phyloP scores from a whole-genome alignment of 371 early-diverging fungal genomes.

The Blastocladiella emersonii region DNA sequence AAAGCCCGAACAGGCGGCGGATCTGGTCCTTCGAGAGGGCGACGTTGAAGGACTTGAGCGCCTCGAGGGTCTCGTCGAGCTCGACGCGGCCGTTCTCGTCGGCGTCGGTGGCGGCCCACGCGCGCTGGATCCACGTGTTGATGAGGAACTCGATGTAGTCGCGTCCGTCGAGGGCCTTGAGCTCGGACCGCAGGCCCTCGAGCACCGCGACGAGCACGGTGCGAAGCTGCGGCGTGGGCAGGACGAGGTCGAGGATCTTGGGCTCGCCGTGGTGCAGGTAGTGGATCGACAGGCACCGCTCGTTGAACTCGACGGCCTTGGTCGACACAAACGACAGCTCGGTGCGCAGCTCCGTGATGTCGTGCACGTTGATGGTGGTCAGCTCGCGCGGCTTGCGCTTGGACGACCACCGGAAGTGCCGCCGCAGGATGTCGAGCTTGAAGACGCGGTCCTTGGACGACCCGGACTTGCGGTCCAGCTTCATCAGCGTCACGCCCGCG shows the following conservation, averaged over 20 bases:
- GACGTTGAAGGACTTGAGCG: not conserved
- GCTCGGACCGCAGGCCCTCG: not conserved
- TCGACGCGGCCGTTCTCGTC: not conserved
- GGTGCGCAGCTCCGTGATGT: not conserved
- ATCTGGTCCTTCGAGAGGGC: not conserved
- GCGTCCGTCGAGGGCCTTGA: not conserved
- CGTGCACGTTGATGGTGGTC: not conserved
- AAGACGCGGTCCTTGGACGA: not conserved
- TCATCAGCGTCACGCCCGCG: no score
- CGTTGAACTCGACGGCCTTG: not conserved
- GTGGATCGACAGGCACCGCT: not conserved
- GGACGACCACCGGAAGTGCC: not conserved
- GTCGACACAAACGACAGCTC: not conserved
- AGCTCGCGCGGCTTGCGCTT: not conserved
- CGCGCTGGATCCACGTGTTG: constrained; percentile 2
- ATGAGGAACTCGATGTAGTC: not conserved
- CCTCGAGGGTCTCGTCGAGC: not conserved
- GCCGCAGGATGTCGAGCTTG: not conserved
- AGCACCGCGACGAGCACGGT: not conserved
- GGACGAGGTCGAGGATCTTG: not conserved
- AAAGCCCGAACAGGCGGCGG: not conserved
- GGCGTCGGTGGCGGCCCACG: not conserved
- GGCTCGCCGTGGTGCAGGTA: not conserved
- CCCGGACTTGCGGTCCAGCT: no score
- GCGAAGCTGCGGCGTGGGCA: not conserved